These are phyloP conservation scores for Solanum commersonii DNA, from an alignment of 257 asterid genomes.

Conservation along the genomic window DNA sequence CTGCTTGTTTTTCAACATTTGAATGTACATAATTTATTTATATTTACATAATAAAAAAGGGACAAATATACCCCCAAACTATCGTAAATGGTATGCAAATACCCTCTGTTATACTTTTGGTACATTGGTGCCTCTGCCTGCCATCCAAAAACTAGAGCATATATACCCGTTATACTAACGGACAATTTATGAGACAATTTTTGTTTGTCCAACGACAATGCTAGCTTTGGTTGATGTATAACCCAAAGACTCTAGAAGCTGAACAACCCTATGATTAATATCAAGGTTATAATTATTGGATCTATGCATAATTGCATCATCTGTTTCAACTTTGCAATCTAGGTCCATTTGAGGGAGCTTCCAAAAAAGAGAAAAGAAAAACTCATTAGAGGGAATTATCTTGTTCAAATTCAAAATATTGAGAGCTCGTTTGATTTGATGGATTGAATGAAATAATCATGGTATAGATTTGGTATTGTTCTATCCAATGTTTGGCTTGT, in stretches of 20 bases:
- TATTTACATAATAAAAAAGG: too few species aligned
- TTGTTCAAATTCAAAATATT: not conserved
- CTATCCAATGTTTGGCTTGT: not conserved
- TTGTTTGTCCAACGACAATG: not conserved
- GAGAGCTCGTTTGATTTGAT: not conserved
- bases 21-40: too few species aligned
- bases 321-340: not conserved
- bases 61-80: too few species aligned
- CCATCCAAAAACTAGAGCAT: too few species aligned
- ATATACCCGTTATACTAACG: too few species aligned
- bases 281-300: not conserved
- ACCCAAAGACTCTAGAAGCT: not conserved
- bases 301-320: not conserved
- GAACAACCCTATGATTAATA: not conserved
- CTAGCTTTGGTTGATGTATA: not conserved
- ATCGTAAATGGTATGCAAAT: too few species aligned
- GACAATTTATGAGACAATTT: not conserved
- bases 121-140: too few species aligned
- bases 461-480: not conserved
- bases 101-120: too few species aligned
- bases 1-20: not conserved
- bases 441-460: not conserved
- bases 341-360: not conserved
- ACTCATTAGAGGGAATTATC: not conserved
- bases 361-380: not conserved